Evolutionary conservation across 2,329 filamentous ascomycete species (phyloP), one percentile per base, ranked within the genome.

Genomic region (Aspergillus sp.): DNA sequence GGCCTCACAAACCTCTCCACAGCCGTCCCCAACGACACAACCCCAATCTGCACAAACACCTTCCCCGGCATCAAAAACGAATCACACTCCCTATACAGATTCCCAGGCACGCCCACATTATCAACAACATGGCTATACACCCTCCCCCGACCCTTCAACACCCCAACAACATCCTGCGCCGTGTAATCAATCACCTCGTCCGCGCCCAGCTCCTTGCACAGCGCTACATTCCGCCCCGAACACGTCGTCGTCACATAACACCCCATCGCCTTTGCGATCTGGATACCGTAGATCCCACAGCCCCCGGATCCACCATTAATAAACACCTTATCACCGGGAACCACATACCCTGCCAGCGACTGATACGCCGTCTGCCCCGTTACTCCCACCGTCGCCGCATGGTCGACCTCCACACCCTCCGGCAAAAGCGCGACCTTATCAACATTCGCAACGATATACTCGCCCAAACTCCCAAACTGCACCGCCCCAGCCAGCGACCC

Each of bases 231-330:
- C 5, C 60, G 59, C 0, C 66, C 70, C 7, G 81, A 85, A 54
- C 82, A 86, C 5, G 73, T 74, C 2, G 72, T 70, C 2, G 75
- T 78, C 29, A 86, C 82, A 48, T 76, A 66, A 51, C 77, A 82
- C 0, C 81, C 81, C 4, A 79, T 55, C 0, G 68, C 66, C 58
- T 83, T 85, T 7, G 81, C 82, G 36, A 85, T 74, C 56, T 86
- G 82, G 42, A 86, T 78, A 0, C 71, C 76, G 45, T 74, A 83
- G 0, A 74, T 72, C 0, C 83, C 83, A 1, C 72, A 75, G 0
- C 82, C 82, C 7, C 83, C 83, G 5, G 74, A 79, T 0, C 81
- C 81, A 9, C 81, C 82, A 50, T 85, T 85, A 59, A 85, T 75
- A 54, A 85, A 79, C 6, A 86, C 70, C 52, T 72, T 75, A 40